Evolutionary conservation across 1,284 basidiomycete species (phyloP).

Genomic region (Heterobasidion annosum): DNA sequence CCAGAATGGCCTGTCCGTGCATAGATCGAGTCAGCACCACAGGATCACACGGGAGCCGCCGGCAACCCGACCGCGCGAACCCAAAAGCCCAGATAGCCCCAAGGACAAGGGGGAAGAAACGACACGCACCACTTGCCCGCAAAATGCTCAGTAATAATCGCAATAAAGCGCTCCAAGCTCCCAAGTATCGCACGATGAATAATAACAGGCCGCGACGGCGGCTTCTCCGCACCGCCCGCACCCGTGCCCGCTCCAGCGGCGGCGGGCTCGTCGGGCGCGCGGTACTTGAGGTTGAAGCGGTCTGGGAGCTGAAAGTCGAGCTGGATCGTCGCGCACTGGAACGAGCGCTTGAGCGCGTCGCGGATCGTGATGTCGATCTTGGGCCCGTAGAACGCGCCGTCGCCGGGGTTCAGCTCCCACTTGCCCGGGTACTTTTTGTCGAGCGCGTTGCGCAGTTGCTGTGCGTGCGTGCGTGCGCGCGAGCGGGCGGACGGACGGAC

Average conservation of each 20-base stretch:
- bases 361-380: slow-evolving; percentile 98
- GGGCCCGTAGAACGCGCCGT: slow-evolving; percentile 96
- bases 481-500: background rate
- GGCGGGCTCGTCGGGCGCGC: slow-evolving; percentile 59
- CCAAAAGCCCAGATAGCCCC: no score
- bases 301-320: slow-evolving; percentile 99
- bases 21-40: background rate
- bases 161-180: slow-evolving; percentile 92
- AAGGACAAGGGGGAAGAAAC: no score
- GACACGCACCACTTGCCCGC: slow-evolving; percentile 94
- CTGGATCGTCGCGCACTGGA: slow-evolving; percentile 99
- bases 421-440: slow-evolving; percentile 84
- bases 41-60: no score
- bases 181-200: slow-evolving; percentile 98
- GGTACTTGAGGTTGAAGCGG: slow-evolving; percentile 93
- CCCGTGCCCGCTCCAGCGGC: slow-evolving; percentile 19
- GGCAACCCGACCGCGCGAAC: no score
- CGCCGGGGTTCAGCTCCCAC: slow-evolving; percentile 94
- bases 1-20: slow-evolving; percentile 82
- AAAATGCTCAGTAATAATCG: slow-evolving; percentile 96
- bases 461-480: background rate
- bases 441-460: slow-evolving; percentile 83
- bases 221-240: slow-evolving; percentile 30
- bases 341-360: slow-evolving; percentile 87
- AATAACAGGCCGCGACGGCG: slow-evolving; percentile 84